These are phyloP conservation scores for Flaveria linearis DNA, from an alignment of 129 eudicot species.

Conservation along the genomic window DNA sequence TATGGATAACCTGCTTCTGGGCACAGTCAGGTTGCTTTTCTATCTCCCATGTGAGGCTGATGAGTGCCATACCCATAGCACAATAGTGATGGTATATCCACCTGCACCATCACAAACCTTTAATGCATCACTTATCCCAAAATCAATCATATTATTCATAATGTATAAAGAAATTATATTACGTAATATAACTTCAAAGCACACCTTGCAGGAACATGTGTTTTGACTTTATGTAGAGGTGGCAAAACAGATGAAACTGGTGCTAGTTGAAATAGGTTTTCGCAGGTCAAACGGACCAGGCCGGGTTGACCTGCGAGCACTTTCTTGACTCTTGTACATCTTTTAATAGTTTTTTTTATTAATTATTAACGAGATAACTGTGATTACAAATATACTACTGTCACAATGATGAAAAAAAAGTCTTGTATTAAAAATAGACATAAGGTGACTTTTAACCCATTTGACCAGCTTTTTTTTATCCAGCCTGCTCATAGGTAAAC, in stretches of 20 bases:
- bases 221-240: background rate
- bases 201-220: constrained; percentile 13
- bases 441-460: no score
- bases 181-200: constrained; percentile 4
- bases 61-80: constrained; percentile 97
- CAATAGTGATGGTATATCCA: constrained; percentile 98
- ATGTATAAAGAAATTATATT: background rate
- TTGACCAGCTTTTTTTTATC: background rate
- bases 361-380: background rate
- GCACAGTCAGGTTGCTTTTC: constrained; percentile 82
- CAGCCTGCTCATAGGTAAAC: background rate
- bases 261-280: background rate
- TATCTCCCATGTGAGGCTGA: constrained; percentile 97
- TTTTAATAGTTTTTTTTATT: background rate
- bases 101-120: constrained; percentile 50
- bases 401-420: no score
- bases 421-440: no score
- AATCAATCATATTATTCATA: constrained; percentile 18
- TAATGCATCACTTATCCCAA: constrained; percentile 8
- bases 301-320: background rate
- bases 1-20: constrained; percentile 64
- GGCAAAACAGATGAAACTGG: background rate
- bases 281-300: background rate
- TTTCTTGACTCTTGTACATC: background rate
- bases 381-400: background rate